Percentiles rank a stretch among this genome's conserved stretches.
Evolutionary conservation across 2,329 filamentous ascomycete species (phyloP).

Genomic region (Dactylellina cionopaga): DNA sequence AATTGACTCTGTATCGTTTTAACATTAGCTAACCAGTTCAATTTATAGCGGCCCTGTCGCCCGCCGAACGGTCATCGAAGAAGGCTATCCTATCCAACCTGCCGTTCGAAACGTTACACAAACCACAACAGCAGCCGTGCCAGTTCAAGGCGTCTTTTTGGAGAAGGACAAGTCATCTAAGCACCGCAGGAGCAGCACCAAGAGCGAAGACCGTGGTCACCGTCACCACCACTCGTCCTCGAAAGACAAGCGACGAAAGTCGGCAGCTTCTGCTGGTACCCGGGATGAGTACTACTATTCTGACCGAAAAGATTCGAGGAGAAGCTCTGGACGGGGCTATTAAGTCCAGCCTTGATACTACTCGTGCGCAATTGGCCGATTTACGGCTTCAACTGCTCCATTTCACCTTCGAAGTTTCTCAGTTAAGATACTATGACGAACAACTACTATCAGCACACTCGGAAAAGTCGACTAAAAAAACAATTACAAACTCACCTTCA

Average conservation of each 20-base stretch:
- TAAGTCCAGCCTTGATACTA: background rate
- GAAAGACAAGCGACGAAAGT: slow-evolving; percentile 24
- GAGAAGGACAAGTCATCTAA: slow-evolving; percentile 39
- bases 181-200: slow-evolving; percentile 21
- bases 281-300: slow-evolving; percentile 32
- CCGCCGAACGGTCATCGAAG: slow-evolving; percentile 47
- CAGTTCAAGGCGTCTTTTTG: slow-evolving; percentile 22
- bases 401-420: too few species aligned
- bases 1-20: too few species aligned
- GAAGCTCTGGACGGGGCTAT: slow-evolving; percentile 24
- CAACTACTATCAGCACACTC: too few species aligned
- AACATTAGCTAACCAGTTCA: slow-evolving; percentile 16
- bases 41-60: slow-evolving; percentile 36
- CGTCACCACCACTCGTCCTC: slow-evolving; percentile 25
- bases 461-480: too few species aligned
- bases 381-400: too few species aligned
- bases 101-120: slow-evolving; percentile 43
- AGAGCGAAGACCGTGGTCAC: slow-evolving; percentile 27
- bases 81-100: slow-evolving; percentile 40
- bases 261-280: slow-evolving; percentile 34
- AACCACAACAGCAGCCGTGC: slow-evolving; percentile 39
- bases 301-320: slow-evolving; percentile 33
- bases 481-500: too few species aligned
- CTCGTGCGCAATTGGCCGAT: too few species aligned
- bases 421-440: too few species aligned